These are phyloP conservation scores for Oryza meyeriana DNA, from an alignment of 176 grass and related monocot species.

Conservation along the genomic window DNA sequence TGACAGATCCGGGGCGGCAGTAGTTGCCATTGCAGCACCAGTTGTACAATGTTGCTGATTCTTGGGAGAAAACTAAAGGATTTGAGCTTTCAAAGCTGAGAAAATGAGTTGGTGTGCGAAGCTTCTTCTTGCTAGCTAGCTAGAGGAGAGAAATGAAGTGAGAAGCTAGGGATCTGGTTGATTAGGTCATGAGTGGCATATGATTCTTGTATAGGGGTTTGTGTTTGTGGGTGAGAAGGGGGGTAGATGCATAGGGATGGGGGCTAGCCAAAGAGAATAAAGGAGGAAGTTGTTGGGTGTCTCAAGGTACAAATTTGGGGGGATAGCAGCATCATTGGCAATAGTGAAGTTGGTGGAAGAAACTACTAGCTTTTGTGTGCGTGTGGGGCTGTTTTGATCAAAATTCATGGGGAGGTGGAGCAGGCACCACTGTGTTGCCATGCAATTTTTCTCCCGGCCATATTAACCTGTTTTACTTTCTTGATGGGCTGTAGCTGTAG, in stretches of 20 bases:
- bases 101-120: not conserved
- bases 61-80: not conserved
- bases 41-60: not conserved
- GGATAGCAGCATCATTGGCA: slow-evolving; percentile 3
- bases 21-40: slow-evolving; percentile 24
- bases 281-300: slow-evolving; percentile 26
- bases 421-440: slow-evolving; percentile 15
- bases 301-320: slow-evolving; percentile 25
- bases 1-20: slow-evolving; percentile 54
- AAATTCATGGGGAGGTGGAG: slow-evolving; percentile 33
- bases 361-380: not conserved
- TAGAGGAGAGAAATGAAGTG: slow-evolving; percentile 34
- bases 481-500: not conserved
- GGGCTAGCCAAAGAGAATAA: slow-evolving; percentile 36
- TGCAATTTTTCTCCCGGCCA: not conserved
- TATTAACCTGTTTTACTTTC: not conserved
- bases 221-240: slow-evolving; percentile 33
- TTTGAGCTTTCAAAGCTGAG: slow-evolving; percentile 20
- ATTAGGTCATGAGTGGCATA: slow-evolving; percentile 91
- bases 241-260: slow-evolving; percentile 25
- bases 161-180: slow-evolving; percentile 31
- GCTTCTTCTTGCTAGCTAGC: slow-evolving; percentile 17
- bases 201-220: slow-evolving; percentile 49
- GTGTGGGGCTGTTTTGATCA: not conserved
- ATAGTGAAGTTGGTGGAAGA: slow-evolving; percentile 33